phyloP scores from a whole-genome alignment of 1,284 basidiomycete genomes.

The Cryptococcus sp. region DNA sequence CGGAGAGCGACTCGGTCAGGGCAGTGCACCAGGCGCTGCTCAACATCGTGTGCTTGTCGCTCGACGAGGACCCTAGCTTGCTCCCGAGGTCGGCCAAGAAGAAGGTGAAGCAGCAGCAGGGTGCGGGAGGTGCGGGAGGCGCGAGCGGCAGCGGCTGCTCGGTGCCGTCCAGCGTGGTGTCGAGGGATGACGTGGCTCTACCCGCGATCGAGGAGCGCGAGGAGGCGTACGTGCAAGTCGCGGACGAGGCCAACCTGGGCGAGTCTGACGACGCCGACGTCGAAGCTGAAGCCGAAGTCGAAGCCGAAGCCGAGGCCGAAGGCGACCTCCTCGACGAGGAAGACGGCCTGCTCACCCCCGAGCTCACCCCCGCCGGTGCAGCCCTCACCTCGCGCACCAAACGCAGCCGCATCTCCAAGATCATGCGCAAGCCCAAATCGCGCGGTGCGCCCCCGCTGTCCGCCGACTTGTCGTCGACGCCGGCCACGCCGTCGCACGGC shows the following conservation, averaged over 20 bases:
- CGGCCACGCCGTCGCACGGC: no score
- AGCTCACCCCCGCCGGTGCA: no score
- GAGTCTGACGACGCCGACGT: background rate
- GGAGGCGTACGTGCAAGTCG: no score
- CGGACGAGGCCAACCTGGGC: background rate
- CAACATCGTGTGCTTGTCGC: conserved; percentile 76
- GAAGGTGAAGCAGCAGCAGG: background rate
- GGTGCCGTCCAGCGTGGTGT: conserved; percentile 9
- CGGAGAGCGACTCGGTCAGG: conserved; percentile 56
- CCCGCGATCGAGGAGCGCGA: no score
- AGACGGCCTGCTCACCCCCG: background rate
- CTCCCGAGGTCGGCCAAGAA: conserved; percentile 62
- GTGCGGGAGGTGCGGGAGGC: background rate
- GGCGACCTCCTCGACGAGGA: background rate
- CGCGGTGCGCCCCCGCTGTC: no score
- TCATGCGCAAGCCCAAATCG: background rate
- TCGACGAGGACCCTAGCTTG: conserved; percentile 77
- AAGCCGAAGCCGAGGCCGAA: conserved; percentile 3
- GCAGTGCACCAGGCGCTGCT: conserved; percentile 65
- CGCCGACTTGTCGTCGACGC: background rate
- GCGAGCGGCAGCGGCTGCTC: background rate
- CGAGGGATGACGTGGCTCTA: no score
- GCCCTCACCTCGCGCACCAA: background rate
- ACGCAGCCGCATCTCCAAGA: background rate
- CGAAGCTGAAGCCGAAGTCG: conserved; percentile 1